phyloP scores from a whole-genome alignment of 768 basidiomycete species.

The Tephrocybe sp. region DNA sequence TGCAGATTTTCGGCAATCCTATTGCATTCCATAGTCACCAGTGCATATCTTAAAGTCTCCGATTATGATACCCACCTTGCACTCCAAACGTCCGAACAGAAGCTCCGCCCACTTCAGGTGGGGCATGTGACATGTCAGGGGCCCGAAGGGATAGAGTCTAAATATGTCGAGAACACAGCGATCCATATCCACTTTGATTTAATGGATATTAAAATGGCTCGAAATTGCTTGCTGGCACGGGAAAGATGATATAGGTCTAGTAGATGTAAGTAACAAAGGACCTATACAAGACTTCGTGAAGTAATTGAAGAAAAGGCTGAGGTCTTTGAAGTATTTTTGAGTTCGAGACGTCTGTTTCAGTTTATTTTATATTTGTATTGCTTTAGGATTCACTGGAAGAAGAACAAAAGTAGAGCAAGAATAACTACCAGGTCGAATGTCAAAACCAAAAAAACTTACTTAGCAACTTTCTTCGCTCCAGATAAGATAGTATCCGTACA shows the following conservation, averaged over 20 bases:
- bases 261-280: neutral
- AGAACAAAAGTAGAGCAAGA: neutral
- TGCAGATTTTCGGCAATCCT: neutral
- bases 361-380: neutral
- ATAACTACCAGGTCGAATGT: neutral
- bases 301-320: neutral
- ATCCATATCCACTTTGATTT: conserved; percentile 1
- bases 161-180: neutral
- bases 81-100: conserved; percentile 2
- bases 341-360: conserved; percentile 3
- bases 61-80: neutral
- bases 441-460: neutral
- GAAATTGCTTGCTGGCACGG: conserved; percentile 3
- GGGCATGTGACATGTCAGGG: neutral
- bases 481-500: neutral
- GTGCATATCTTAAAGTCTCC: too few species aligned
- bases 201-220: neutral
- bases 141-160: neutral
- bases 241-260: neutral
- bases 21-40: too few species aligned
- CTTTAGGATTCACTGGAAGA: neutral
- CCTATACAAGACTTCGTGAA: neutral
- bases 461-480: neutral
- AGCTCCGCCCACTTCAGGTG: conserved; percentile 7
- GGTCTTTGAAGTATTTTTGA: neutral